Conservation (phyloP, 805 yeast species). For the Yamadazyma paraphyllophila region DNA sequence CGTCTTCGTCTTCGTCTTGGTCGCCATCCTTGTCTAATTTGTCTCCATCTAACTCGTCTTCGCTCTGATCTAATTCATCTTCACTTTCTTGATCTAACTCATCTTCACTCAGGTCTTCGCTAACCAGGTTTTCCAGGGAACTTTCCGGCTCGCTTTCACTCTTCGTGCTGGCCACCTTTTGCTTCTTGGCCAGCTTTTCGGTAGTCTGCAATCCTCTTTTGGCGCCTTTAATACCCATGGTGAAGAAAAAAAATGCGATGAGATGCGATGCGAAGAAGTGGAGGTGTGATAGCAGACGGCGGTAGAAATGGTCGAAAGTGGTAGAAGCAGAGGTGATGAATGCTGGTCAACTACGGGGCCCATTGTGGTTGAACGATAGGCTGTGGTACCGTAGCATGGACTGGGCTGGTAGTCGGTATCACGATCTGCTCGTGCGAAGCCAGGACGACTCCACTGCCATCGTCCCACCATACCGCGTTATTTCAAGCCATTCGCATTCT, state of each 20-base stretch:
- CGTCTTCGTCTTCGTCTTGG: conserved; percentile 23
- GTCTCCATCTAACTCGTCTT: conserved; percentile 23
- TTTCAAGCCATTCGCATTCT: neutral
- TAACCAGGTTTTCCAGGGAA: neutral
- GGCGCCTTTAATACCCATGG: conserved; percentile 21
- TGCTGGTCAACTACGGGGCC: no score
- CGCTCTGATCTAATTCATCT: conserved; percentile 7
- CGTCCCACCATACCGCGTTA: no score
- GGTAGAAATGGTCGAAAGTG: no score
- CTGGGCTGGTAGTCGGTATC: no score
- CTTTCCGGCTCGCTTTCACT: conserved; percentile 17
- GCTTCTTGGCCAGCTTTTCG: conserved; percentile 19
- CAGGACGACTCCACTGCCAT: neutral
- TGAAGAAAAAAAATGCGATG: conserved; percentile 10
- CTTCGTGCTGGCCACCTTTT: conserved; percentile 19
- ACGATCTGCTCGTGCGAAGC: no score
- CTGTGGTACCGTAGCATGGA: no score
- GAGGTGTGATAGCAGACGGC: no score
- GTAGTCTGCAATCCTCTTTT: conserved; percentile 24
- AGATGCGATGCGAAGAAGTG: conserved; percentile 7
- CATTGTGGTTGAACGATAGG: no score
- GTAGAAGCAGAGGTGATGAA: no score
- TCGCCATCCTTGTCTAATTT: conserved; percentile 21
- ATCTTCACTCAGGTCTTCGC: conserved; percentile 7
- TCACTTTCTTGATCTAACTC: conserved; percentile 18